Conservation (phyloP, 108 stramenopile genomes). For the Epithemia pelagica region DNA sequence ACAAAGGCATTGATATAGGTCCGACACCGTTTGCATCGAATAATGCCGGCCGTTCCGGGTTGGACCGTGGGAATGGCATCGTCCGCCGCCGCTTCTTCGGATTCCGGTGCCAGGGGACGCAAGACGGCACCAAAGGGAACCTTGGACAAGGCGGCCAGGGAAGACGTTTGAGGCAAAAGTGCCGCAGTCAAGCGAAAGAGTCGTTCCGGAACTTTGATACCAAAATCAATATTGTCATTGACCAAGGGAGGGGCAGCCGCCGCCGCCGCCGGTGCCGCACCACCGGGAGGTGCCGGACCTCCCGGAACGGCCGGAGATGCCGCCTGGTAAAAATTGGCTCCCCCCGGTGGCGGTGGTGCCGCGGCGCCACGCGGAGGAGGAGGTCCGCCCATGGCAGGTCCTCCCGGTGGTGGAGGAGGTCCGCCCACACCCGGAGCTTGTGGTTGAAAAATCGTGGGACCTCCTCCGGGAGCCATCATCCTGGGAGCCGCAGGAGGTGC, state of each 20-base stretch:
- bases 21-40: conserved; percentile 95
- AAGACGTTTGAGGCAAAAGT: conserved; percentile 50
- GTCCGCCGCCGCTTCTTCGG: conserved; percentile 21
- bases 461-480: conserved; percentile 11
- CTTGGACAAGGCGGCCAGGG: conserved; percentile 48
- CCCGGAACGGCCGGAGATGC: background rate
- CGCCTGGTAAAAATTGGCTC: background rate
- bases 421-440: conserved; percentile 1
- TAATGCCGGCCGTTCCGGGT: conserved; percentile 91
- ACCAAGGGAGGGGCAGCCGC: conserved; percentile 11
- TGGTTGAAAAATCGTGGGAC: conserved; percentile 16
- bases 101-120: conserved; percentile 67
- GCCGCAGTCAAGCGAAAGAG: conserved; percentile 49
- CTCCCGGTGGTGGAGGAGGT: conserved; percentile 8
- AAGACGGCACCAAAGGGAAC: conserved; percentile 73
- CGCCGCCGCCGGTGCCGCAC: background rate
- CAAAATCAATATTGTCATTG: conserved; percentile 64
- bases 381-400: conserved; percentile 6
- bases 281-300: conserved; percentile 3
- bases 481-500: conserved; percentile 8
- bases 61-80: conserved; percentile 81
- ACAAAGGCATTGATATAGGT: conserved; percentile 99
- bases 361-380: background rate
- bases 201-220: conserved; percentile 53
- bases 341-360: background rate